Percentiles rank a stretch among this genome's conserved stretches.
Conservation (phyloP, 352 stramenopile genomes). For the Phytophthora vignae region DNA sequence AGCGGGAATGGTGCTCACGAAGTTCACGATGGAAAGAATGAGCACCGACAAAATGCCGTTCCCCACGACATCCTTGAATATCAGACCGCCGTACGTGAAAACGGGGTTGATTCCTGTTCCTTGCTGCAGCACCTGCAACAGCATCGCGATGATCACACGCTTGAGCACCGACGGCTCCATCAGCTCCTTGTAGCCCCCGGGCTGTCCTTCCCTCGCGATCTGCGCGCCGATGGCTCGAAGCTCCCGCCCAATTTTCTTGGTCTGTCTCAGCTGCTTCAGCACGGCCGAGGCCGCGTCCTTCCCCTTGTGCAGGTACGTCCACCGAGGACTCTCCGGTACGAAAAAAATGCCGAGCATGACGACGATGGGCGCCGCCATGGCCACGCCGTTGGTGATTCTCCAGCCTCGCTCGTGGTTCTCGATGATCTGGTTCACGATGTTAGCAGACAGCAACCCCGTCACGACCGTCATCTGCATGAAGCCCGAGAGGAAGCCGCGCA, state of each 20-base stretch:
- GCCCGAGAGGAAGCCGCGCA: constrained; percentile 64
- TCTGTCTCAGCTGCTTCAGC: constrained; percentile 54
- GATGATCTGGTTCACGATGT: constrained; percentile 54
- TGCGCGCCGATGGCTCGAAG: constrained; percentile 57
- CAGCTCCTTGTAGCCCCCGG: constrained; percentile 46
- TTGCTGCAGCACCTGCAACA: constrained; percentile 60
- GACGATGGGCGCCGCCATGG: constrained; percentile 50
- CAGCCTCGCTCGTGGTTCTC: constrained; percentile 45
- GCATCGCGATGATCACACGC: constrained; percentile 53
- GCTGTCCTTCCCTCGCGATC: constrained; percentile 46
- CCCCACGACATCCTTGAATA: constrained; percentile 58
- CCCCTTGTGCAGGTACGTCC: constrained; percentile 52
- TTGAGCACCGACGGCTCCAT: constrained; percentile 52
- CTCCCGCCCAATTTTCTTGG: constrained; percentile 45
- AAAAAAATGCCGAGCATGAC: constrained; percentile 65
- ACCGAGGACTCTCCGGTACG: constrained; percentile 48
- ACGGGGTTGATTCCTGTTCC: constrained; percentile 59
- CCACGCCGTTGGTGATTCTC: constrained; percentile 55
- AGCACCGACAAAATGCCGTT: constrained; percentile 54
- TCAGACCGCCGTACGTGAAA: constrained; percentile 56
- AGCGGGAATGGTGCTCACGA: constrained; percentile 53
- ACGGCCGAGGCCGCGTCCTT: constrained; percentile 49
- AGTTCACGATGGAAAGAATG: constrained; percentile 61
- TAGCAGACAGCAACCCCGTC: constrained; percentile 53
- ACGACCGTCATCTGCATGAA: constrained; percentile 76